Conservation (phyloP, 805 yeast genomes). For the Isabelozyma heimii region DNA sequence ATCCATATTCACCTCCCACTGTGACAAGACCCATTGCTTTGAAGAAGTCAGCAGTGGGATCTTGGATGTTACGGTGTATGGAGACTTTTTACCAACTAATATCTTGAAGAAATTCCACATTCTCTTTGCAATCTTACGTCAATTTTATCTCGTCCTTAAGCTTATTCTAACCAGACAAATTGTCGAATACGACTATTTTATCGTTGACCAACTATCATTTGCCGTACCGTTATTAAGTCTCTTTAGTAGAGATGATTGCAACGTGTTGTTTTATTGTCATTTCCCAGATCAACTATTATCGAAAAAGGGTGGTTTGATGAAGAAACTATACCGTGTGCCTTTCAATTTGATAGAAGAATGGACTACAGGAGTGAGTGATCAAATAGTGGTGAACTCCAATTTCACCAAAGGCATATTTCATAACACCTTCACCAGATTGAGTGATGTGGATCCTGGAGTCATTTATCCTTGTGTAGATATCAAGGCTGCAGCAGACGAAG, state of each 20-base stretch:
- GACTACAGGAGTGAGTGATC: slow-evolving; percentile 74
- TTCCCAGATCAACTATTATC: slow-evolving; percentile 89
- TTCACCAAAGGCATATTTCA: slow-evolving; percentile 75
- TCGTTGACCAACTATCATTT: slow-evolving; percentile 86
- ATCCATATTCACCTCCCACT: slow-evolving; percentile 81
- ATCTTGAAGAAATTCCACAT: slow-evolving; percentile 69
- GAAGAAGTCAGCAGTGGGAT: slow-evolving; percentile 72
- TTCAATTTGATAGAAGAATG: slow-evolving; percentile 84
- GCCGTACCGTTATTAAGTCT: slow-evolving; percentile 69
- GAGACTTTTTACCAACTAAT: slow-evolving; percentile 79
- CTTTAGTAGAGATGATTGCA: slow-evolving; percentile 39
- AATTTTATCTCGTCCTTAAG: slow-evolving; percentile 56
- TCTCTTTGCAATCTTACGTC: slow-evolving; percentile 80
- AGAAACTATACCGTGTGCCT: slow-evolving; percentile 70
- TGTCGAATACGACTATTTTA: slow-evolving; percentile 59
- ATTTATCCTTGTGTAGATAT: slow-evolving; percentile 79
- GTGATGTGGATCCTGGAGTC: slow-evolving; percentile 47
- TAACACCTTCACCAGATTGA: slow-evolving; percentile 52
- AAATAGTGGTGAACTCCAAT: slow-evolving; percentile 80
- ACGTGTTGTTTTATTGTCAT: slow-evolving; percentile 86
- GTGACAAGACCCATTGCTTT: slow-evolving; percentile 83
- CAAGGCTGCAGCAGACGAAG: slow-evolving; percentile 14
- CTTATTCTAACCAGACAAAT: slow-evolving; percentile 50
- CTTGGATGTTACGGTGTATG: slow-evolving; percentile 67
- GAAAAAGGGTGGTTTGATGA: slow-evolving; percentile 49